Base-by-base conservation (phyloP, 108 stramenopile species). In the Epithemia pelagica region DNA sequence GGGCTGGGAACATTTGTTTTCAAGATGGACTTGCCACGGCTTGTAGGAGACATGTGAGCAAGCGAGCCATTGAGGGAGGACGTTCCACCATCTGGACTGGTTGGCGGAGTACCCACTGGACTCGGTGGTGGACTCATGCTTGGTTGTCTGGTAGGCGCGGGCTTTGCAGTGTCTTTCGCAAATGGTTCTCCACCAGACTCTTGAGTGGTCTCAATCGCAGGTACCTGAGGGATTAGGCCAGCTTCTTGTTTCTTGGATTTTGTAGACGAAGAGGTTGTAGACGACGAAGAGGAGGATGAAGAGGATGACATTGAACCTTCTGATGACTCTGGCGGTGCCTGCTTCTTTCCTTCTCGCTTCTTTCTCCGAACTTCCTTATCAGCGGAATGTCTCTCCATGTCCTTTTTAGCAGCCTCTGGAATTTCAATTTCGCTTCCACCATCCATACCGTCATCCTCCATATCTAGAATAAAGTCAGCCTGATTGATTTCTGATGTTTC, bases 21-120 rank as follows among this genome's bases (percentile, higher is more conserved):
- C 28, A 66, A 31, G 33, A 66, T 66, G 54, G 65, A 66, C 54
- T 54, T 52, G 26, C 18, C 52, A n/a, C 26, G 22, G 54, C 65
- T 55, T 26, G 65, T 22, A 20, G 61, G 28, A 61, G 61, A 32
- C 21, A 32, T 10, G 21, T 5, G 37, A 46, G 10, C 37, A 10
- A 10, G 37, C 5, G 37, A 46, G 15, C 37, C 37, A 46, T 46
- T 46, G 37, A 15, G 5, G 5, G 37, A 46, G 10, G 37, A 46
- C 5, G 37, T 15, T 10, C 37, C 37, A 15, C 37, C 10, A 46
- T 46, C 37, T 15, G 37, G 37, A 46, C 37, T 46, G 15, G 10
- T 10, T 5, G 37, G 37, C 15, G 37, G 37, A 46, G 37, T 46
- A 46, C 37, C 37, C 10, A 46, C 37, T 46, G 37, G 37, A 46